phyloP scores from a whole-genome alignment of 768 basidiomycete species.

The Lactifluus piperatus region DNA sequence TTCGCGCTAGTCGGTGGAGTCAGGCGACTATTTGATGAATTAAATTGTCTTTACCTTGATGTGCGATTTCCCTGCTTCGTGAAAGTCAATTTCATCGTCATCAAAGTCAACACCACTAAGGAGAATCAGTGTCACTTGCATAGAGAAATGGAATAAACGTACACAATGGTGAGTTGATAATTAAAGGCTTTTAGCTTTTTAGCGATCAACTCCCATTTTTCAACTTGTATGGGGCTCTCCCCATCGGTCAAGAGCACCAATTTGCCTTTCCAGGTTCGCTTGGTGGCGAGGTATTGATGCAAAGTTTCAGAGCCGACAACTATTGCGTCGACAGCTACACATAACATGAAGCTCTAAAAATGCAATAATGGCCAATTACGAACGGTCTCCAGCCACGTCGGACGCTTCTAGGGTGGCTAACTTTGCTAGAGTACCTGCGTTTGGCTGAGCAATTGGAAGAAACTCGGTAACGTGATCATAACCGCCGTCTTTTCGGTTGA shows the following conservation, averaged over 20 bases:
- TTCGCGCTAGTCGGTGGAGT: slow-evolving; percentile 36
- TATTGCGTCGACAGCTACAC: slow-evolving; percentile 72
- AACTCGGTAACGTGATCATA: slow-evolving; percentile 70
- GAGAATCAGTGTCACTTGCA: slow-evolving; percentile 3
- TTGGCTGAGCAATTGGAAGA: slow-evolving; percentile 60
- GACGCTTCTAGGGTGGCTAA: slow-evolving; percentile 53
- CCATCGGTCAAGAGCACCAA: slow-evolving; percentile 82
- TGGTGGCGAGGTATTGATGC: slow-evolving; percentile 51
- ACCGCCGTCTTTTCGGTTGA: slow-evolving; percentile 52
- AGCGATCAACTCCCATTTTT: slow-evolving; percentile 66
- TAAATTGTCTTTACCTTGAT: slow-evolving; percentile 50
- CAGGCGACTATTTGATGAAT: background rate
- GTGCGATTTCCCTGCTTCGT: slow-evolving; percentile 57
- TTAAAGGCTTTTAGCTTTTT: slow-evolving; percentile 52
- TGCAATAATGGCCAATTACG: slow-evolving; percentile 23
- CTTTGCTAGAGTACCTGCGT: slow-evolving; percentile 54
- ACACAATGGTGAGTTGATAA: slow-evolving; percentile 68
- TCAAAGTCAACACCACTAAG: slow-evolving; percentile 84
- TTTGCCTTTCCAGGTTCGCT: slow-evolving; percentile 80
- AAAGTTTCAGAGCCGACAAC: slow-evolving; percentile 84
- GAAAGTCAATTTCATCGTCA: slow-evolving; percentile 54
- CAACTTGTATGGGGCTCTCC: slow-evolving; percentile 60
- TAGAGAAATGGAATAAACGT: slow-evolving; percentile 21
- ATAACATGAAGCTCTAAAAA: background rate
- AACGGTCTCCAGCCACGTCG: slow-evolving; percentile 55